These are phyloP conservation scores for Myriosclerotinia curreyana DNA, from an alignment of 2,329 filamentous ascomycete genomes.

Conservation along the genomic window DNA sequence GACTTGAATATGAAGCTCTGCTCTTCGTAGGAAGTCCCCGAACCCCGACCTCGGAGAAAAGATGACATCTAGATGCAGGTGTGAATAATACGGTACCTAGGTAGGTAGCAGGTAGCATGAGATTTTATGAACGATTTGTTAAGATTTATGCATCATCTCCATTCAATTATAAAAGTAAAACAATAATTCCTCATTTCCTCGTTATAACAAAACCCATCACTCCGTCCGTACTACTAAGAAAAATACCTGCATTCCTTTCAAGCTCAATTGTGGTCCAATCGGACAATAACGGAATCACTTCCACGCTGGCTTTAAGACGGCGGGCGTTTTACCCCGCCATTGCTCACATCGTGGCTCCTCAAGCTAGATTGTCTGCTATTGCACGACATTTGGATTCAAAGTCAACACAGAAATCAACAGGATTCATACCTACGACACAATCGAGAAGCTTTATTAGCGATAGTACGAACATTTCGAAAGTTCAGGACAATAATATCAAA, in stretches of 20 bases:
- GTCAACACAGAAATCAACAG: not conserved
- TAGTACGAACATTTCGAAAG: not conserved
- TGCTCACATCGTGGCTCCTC: slow-evolving; percentile 25
- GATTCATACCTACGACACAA: not conserved
- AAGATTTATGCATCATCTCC: not conserved
- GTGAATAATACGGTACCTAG: not conserved
- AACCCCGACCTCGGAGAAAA: slow-evolving; percentile 11
- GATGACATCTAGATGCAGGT: not conserved
- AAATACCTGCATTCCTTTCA: not conserved
- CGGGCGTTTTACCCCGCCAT: slow-evolving; percentile 26
- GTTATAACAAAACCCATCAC: too few relatives aligned
- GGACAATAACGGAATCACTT: slow-evolving; percentile 12
- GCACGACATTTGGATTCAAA: slow-evolving; percentile 38
- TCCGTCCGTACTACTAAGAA: too few relatives aligned
- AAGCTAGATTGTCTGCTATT: slow-evolving; percentile 38
- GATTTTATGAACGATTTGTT: not conserved
- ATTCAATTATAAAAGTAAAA: too few relatives aligned
- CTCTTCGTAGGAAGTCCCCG: not conserved
- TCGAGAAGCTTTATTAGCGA: slow-evolving; percentile 25
- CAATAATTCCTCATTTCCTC: too few relatives aligned
- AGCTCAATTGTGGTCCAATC: slow-evolving; percentile 14
- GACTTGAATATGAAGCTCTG: not conserved
- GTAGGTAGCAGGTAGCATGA: not conserved
- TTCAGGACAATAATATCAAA: slow-evolving; percentile 23
- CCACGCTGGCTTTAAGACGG: slow-evolving; percentile 20